Base-by-base conservation (phyloP, 495 filamentous ascomycete species). In the Tuber borchii region DNA sequence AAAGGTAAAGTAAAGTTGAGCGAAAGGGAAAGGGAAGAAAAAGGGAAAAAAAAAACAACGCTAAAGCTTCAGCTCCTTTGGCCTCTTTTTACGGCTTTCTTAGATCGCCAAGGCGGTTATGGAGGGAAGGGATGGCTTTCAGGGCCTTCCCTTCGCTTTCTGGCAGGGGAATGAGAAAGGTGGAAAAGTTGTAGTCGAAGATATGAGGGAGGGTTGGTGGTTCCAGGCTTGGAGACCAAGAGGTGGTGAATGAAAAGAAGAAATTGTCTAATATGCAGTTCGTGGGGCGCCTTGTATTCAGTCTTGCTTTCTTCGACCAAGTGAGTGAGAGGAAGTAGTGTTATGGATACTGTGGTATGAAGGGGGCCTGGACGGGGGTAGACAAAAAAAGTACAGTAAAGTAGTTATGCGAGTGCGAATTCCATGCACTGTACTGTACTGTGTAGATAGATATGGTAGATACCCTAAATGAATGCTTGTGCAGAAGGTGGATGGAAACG, bases 21-120 rank as follows among this genome's bases (percentile, higher is more conserved):
- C 22, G 72, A 79, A 70, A 78, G 20, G 71, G 42, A 31, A 78
- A 73, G 73, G 69, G 70, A 45, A 78, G 45, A n/a, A 51, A 44
- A 42, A 26, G 22, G 48, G 9, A 56, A 26, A 10, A 56, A 39
- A 46, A 77, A 70, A 74, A 44, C 45, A 74, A 72, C 71, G 43
- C 76, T 44, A 48, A 72, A 73, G 70, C 71, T 73, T 40, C 42
- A 46, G 26, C 26, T 42, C 44, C n/a, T 65, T 37, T 26, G 56
- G 61, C 70, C 71, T 69, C 40, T 72, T 43, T 34, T 20, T 61
- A 46, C n/a, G 46, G 31, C 45, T 71, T 48, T 68, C 42, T 51
- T 26, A 17, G 43, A 39, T 39, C 31, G 16, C 37, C 17, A 39
- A 37, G 44, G 42, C 70, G 48, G 48, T 70, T 37, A 51, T 65